Evolutionary conservation across 768 basidiomycete genomes (phyloP), one percentile per base, ranked within the genome.

Genomic region (Rhodotorula diobovata): DNA sequence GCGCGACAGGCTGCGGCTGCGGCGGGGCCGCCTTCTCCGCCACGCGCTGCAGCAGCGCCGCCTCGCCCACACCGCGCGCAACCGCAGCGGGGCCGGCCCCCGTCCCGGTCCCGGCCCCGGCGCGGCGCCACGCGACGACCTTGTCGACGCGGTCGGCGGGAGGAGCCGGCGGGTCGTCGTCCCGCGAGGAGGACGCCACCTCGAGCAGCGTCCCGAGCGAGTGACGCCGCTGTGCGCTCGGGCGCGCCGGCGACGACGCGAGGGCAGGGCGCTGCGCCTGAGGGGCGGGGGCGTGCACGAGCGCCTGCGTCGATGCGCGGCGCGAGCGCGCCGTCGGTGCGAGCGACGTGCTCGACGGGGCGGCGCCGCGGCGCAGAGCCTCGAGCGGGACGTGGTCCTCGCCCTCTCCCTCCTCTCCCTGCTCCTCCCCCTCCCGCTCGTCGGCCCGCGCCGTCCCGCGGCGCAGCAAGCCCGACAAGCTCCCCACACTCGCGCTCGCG

Each of bases 151-250:
- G 50, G 3, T 34, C 63, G 41, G 41, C 41, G 14, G 8, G 2
- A 15, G 11, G 37, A 34, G 43, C 60, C 1, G 39, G 28, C 4
- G 35, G 50, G 35, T 41, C 11, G 54, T 48, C 51, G 30, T 43
- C 30, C 21, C 28, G 16, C 43, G 66, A 65, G 45, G 46, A 35
- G 18, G 70, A 67, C 4, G n/a, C n/a, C n/a, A 57, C 58, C 41
- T 71, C 70, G 50, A 71, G 66, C 20, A 71, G 66, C 7, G 70
- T 71, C 16, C 66, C 66, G 56, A 71, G 66, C 30, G 66, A 67
- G 66, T 71, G 70, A 23, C 70, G 70, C 28, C 66, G 70, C 34
- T 37, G 20, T 37, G 12, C 25, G 15, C 23, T 43, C 9, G 41
- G 30, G 32, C 54, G 56, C 5, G 10, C 45, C 10, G 54, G 32